Base-by-base conservation (phyloP, 2,329 filamentous ascomycete species). In the Talaromyces funiculosus region DNA sequence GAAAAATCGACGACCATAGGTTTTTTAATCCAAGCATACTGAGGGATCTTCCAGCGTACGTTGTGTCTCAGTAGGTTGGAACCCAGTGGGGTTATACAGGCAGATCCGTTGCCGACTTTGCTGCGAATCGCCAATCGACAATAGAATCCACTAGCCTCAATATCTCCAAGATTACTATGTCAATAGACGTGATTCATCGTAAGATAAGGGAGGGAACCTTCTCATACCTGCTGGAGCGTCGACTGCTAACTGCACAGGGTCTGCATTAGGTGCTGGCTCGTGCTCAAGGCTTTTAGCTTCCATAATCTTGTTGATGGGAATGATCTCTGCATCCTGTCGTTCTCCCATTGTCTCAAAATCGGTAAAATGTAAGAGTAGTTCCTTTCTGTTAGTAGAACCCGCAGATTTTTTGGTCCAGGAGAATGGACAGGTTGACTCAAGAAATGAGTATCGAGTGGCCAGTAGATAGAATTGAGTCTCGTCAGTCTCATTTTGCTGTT, bases 321-420 rank as follows among this genome's bases (percentile, higher is more conserved):
- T 43, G 2, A 20, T 43, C 18, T 56, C 53, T 31, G 53, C 53
- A 31, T 56, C 53, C 16, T 56, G 20, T 4, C 6, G 22, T 31
- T 31, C 16, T 24, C 53, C 53, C 53, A 56, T 56, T 9, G 24
- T 43, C 8, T 43, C 26, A n/a, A 43, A 56, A 20, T 56, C 20
- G 7, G 53, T 56, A n/a, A 56, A 56, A 33, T 56, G 37, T 18
- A 56, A 9, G 3, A 56, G n/a, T 16, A 56, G 26, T 40, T 56
- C 53, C 38, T 56, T 56, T 24, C 22, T 56, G 20, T 29, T 56
- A 9, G 20, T 22, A 7, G 16, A 6, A 10, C n/a, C 14, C 10
- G 18, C 10, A 1, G 18, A 14, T 8, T 42, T 3, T 7, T 29
- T 6, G 4, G 35, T 2, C 12, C 5, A 42, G 20, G 24, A 20